Conservation (phyloP, 2,329 filamentous ascomycete genomes). For the Rhytidhysteron rufulum region DNA sequence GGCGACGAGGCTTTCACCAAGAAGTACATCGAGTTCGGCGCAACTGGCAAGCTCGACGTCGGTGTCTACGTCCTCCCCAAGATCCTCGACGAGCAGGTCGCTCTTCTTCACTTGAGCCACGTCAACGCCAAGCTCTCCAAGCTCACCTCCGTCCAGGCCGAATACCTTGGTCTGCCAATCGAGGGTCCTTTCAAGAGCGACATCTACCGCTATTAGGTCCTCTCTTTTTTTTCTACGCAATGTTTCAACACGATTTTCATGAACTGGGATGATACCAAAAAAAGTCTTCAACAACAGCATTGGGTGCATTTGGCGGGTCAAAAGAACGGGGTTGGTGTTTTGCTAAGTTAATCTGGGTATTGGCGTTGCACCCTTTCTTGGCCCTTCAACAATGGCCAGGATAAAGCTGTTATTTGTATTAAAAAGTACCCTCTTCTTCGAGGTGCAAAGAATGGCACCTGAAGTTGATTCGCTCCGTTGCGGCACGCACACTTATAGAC, state of each 20-base stretch:
- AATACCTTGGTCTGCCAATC: constrained; percentile 82
- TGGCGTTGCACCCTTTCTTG: constrained; percentile 27
- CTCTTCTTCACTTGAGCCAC: constrained; percentile 86
- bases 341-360: constrained; percentile 23
- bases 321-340: constrained; percentile 27
- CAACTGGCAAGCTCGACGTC: constrained; percentile 82
- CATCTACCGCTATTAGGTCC: constrained; percentile 59
- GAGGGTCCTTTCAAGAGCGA: constrained; percentile 97
- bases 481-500: too few species aligned
- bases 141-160: constrained; percentile 81
- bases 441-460: too few species aligned
- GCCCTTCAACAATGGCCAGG: constrained; percentile 36
- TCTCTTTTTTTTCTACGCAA: constrained; percentile 19
- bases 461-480: too few species aligned
- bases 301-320: constrained; percentile 19
- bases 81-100: constrained; percentile 98
- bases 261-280: constrained; percentile 56
- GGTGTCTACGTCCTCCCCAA: constrained; percentile 97
- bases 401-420: constrained; percentile 1
- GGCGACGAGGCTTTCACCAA: constrained; percentile 79
- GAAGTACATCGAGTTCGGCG: constrained; percentile 96
- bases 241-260: constrained; percentile 55
- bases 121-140: constrained; percentile 91
- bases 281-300: constrained; percentile 60
- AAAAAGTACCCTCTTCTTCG: neutral